These are phyloP conservation scores for Penicillium soppii DNA, from an alignment of 495 filamentous ascomycete genomes.

Conservation along the genomic window DNA sequence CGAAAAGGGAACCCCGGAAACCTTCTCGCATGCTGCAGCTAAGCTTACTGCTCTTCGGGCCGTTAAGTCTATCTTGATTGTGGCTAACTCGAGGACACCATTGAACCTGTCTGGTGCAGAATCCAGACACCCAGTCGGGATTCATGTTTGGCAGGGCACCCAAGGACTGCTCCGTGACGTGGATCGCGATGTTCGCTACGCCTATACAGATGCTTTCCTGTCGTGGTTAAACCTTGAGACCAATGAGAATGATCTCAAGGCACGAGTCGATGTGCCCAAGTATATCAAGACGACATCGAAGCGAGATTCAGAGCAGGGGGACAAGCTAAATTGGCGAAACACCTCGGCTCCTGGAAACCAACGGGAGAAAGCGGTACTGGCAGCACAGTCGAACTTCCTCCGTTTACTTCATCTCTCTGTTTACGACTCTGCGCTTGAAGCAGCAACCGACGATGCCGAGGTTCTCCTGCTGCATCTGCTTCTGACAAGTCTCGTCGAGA, in stretches of 20 bases:
- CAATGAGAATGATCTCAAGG: constrained; percentile 60
- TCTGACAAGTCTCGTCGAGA: constrained; percentile 66
- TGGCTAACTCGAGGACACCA: constrained; percentile 67
- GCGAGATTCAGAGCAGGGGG: constrained; percentile 38
- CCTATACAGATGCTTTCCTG: constrained; percentile 77
- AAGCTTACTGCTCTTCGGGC: constrained; percentile 75
- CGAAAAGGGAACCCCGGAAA: constrained; percentile 38
- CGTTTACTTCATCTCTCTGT: constrained; percentile 82
- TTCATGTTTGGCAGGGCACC: constrained; percentile 86
- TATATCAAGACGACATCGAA: constrained; percentile 30
- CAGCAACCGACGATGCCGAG: constrained; percentile 65
- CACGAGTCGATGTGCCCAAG: constrained; percentile 55
- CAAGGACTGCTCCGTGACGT: constrained; percentile 83
- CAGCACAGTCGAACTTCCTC: constrained; percentile 66
- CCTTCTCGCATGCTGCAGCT: constrained; percentile 70
- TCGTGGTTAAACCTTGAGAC: constrained; percentile 83
- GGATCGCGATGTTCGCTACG: constrained; percentile 71
- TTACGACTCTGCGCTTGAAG: constrained; percentile 79
- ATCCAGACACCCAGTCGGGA: constrained; percentile 67
- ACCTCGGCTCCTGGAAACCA: constrained; percentile 54
- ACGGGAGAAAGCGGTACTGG: constrained; percentile 56
- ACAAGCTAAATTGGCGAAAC: constrained; percentile 52
- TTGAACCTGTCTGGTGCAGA: constrained; percentile 60
- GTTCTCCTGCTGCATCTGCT: constrained; percentile 74
- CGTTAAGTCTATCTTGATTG: constrained; percentile 74